Evolutionary conservation across 129 eudicot species (phyloP), one percentile per base, ranked within the genome.

Genomic region (Tagetes erecta): DNA sequence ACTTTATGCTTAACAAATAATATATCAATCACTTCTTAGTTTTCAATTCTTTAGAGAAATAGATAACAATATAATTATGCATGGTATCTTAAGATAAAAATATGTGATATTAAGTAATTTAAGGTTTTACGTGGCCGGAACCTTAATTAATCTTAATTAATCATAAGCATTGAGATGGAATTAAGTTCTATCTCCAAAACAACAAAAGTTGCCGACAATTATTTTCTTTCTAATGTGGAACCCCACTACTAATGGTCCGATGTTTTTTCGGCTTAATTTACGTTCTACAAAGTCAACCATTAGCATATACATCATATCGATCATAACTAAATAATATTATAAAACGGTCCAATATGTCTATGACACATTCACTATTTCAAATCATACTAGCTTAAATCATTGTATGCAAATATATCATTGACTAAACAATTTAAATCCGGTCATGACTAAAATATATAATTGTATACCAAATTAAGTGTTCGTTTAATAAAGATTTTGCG

Each of bases 121-220:
- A 76, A 27, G 56, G 44, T 64, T 64, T 51, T 12, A 41, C 31
- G 38, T 20, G 37, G 44, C 3, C 4, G 41, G 62, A 79, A 64
- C 74, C 62, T 51, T 64, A 55, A 20, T 20, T 20, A 20, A 20
- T 20, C 27, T 20, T 20, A 20, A 20, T 20, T 20, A 20, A 72
- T 79, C 68, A 53, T 64, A 79, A 53, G 68, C 68, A 72, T 44
- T 14, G 62, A 63, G 62, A 20, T 20, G 27, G 27, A 53, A 79
- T 10, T 72, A 38, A 64, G 60, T 79, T 72, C 69, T 60, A 64
- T 64, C 64, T 55, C 78, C 66, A 42, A 72, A 79, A 72, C 52
- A 64, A 65, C 74, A 72, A 79, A 79, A 66, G 73, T 20, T 44
- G 78, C 83, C 69, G 83, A 79, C 78, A 65, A 52, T 72, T 72